These are phyloP conservation scores for Candida sojae DNA, from an alignment of 1,139 yeast genomes.

Conservation along the genomic window DNA sequence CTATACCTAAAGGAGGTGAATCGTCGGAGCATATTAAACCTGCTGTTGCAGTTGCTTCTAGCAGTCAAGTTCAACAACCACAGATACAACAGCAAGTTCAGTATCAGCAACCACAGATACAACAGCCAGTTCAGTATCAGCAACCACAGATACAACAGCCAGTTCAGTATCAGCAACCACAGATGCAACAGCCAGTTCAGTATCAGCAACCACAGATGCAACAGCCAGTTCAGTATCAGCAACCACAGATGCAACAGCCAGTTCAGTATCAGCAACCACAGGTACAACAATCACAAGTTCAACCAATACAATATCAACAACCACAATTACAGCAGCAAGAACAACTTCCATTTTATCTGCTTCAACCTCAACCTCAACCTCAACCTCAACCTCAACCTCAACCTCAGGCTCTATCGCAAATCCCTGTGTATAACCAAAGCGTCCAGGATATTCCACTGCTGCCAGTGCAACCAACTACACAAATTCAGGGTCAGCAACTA, in stretches of 20 bases:
- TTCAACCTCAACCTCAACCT: slow-evolving; percentile 8
- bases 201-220: slow-evolving; percentile 4
- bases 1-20: slow-evolving; percentile 14
- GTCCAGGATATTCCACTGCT: slow-evolving; percentile 7
- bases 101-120: slow-evolving; percentile 8
- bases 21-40: slow-evolving; percentile 9
- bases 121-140: background rate
- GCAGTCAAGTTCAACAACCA: slow-evolving; percentile 9
- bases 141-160: slow-evolving; percentile 8
- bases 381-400: slow-evolving; percentile 1
- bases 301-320: slow-evolving; percentile 5
- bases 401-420: slow-evolving; percentile 8
- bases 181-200: no score
- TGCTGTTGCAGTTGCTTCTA: background rate
- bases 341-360: background rate
- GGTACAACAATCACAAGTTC: background rate
- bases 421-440: slow-evolving; percentile 4
- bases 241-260: slow-evolving; percentile 4
- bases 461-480: slow-evolving; percentile 6
- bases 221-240: slow-evolving; percentile 8
- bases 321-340: slow-evolving; percentile 6
- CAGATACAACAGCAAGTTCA: slow-evolving; percentile 5
- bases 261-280: slow-evolving; percentile 8
- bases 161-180: no score
- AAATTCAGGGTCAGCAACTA: slow-evolving; percentile 4